phyloP scores from a whole-genome alignment of 1,284 basidiomycete species.

The Phaffia rhodozyma region DNA sequence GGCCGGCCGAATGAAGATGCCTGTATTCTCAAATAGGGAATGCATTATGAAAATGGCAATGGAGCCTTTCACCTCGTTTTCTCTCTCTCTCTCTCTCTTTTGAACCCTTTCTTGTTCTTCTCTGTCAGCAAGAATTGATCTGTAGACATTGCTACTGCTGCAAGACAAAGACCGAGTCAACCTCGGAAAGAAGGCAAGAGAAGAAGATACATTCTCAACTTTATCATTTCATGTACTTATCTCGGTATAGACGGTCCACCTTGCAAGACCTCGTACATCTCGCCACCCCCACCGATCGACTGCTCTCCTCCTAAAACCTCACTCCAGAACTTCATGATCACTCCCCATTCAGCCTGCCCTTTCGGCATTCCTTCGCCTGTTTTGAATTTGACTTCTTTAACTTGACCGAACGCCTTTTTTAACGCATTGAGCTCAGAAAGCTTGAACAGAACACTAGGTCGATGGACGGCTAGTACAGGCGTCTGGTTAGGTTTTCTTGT shows the following conservation, averaged over 20 bases:
- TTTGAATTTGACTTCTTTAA: conserved; percentile 40
- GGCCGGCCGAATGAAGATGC: no score
- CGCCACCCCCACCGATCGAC: conserved; percentile 41
- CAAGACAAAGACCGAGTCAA: no score
- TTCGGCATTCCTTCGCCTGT: conserved; percentile 52
- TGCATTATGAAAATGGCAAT: no score
- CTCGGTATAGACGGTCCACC: conserved; percentile 4
- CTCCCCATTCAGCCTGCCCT: conserved; percentile 56
- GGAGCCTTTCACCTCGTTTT: no score
- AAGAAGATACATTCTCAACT: no score
- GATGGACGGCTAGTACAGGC: conserved; percentile 48
- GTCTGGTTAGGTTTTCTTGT: conserved; percentile 46
- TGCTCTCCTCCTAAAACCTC: conserved; percentile 42
- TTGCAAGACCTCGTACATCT: conserved; percentile 49
- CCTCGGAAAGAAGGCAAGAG: no score
- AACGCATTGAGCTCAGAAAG: conserved; percentile 41
- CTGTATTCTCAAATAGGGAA: no score
- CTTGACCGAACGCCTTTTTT: conserved; percentile 45
- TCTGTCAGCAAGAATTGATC: no score
- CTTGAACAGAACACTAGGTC: conserved; percentile 41
- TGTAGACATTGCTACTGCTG: no score
- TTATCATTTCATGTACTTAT: no score
- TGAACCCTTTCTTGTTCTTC: no score
- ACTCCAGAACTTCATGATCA: conserved; percentile 70
- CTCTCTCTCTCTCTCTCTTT: no score